Evolutionary conservation across 176 grass and related monocot genomes (phyloP).

Genomic region (sorghum (Sorghum bicolor)): DNA sequence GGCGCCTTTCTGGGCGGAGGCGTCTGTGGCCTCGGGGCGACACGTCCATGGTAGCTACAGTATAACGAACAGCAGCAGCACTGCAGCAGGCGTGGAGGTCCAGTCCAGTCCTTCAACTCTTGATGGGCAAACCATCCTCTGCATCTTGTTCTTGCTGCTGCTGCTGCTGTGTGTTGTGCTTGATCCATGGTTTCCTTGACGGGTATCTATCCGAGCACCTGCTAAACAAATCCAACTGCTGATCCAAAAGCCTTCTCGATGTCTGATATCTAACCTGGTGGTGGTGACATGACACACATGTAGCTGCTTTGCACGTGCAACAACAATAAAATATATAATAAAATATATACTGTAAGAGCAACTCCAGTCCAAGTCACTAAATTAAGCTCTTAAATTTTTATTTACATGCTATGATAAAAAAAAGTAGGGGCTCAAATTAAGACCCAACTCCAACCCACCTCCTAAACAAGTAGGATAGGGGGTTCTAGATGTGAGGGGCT

Average conservation of each 20-base stretch:
- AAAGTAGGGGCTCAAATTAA: too few relatives aligned
- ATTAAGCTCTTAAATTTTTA: too few relatives aligned
- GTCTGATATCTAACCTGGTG: background rate
- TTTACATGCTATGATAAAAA: too few relatives aligned
- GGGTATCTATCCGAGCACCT: background rate
- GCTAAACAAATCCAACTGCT: background rate
- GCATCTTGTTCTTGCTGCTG: background rate
- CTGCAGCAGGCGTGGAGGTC: too few relatives aligned
- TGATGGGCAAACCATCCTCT: conserved; percentile 9
- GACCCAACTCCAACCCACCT: too few relatives aligned
- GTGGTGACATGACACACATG: background rate
- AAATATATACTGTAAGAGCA: too few relatives aligned
- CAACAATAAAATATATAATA: too few relatives aligned
- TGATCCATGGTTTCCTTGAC: background rate
- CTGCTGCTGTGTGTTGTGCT: background rate
- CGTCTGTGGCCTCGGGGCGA: background rate
- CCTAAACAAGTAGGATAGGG: too few relatives aligned
- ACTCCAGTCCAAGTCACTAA: too few relatives aligned
- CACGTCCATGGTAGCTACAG: conserved; percentile 17
- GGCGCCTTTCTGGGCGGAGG: background rate
- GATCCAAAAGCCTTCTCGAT: background rate
- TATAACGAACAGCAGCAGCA: background rate
- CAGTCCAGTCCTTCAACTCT: background rate
- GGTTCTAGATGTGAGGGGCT: too few relatives aligned
- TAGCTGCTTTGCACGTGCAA: background rate